Base-by-base conservation (phyloP, 768 basidiomycete genomes). In the Boletellus ananiceps region DNA sequence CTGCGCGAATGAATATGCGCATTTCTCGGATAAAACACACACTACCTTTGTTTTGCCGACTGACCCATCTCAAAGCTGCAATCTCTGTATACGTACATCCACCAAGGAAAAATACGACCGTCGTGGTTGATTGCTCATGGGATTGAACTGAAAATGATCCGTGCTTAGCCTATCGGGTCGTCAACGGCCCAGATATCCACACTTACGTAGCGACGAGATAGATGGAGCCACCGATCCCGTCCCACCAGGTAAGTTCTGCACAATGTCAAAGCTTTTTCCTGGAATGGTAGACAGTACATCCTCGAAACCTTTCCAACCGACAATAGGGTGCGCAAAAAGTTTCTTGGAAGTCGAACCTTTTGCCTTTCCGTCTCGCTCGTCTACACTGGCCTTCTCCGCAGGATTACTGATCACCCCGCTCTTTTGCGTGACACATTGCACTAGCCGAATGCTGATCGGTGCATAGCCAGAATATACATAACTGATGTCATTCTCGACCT, bases 81-180 rank as follows among this genome's bases (percentile, higher is more conserved):
- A 98, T 93, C 72, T 98, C 96, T 8, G 95, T 95, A 59, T 90
- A 96, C 12, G 96, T 99, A 66, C 93, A 93, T 4, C 95, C 96
- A 23, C 96, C 96, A 29, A 98, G 70, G 80, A 98, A 97, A 71
- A 97, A 96, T 9, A 99, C 88, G 15, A 95, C 80, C 2, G 93
- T 95, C 5, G 86, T 95, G 8, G 83, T 88, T 2, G 79, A 71
- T 58, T 79, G 77, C 52, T 85, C 87, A 43, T 73, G 74, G 1
- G 76, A 66, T 50, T 69, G 70, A 46, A 75, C 80, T 82, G 55
- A 31, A 44, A 46, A 50, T 5, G 18, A 52, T 42, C 23, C 18
- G 15, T 21, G 39, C 45, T 33, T 38, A 40, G 36, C 19, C 41
- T 31, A 44, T 34, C 29, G 12, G 37, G 29, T 25, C 15, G 27